Evolutionary conservation across 495 filamentous ascomycete species (phyloP).

Genomic region (Jackrogersella minutella): DNA sequence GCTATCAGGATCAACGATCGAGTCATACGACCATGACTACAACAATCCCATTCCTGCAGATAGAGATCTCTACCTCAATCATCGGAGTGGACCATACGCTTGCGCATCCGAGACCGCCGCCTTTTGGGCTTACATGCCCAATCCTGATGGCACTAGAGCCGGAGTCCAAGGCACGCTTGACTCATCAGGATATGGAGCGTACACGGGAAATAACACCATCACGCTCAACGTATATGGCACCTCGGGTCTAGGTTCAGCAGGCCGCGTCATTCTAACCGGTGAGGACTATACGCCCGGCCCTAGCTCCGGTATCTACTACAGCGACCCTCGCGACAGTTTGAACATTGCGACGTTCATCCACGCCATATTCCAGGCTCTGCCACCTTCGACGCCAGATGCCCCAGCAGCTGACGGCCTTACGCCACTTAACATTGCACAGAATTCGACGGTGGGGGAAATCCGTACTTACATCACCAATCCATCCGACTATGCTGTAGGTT

Average conservation of each 20-base stretch:
- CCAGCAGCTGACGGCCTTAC: constrained; percentile 42
- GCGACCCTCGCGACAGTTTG: constrained; percentile 45
- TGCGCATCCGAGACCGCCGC: constrained; percentile 50
- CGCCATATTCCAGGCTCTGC: constrained; percentile 48
- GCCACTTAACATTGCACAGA: constrained; percentile 47
- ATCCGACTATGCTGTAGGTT: constrained; percentile 48
- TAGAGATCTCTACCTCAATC: constrained; percentile 44
- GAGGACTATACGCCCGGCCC: constrained; percentile 48
- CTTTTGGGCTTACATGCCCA: constrained; percentile 50
- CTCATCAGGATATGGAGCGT: constrained; percentile 46
- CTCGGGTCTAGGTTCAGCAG: constrained; percentile 49
- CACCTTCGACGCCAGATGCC: constrained; percentile 37
- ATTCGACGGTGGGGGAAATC: constrained; percentile 46
- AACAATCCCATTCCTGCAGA: constrained; percentile 44
- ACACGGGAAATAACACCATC: constrained; percentile 45
- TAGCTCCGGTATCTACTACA: constrained; percentile 46
- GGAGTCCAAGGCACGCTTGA: constrained; percentile 53
- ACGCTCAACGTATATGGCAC: constrained; percentile 56
- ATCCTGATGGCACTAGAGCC: constrained; percentile 43
- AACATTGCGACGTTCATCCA: constrained; percentile 54
- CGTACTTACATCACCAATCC: constrained; percentile 48
- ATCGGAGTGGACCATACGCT: constrained; percentile 49
- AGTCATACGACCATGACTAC: constrained; percentile 51
- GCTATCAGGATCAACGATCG: constrained; percentile 41
- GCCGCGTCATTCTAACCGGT: constrained; percentile 43